Conservation (phyloP, 179 eudicot species). For the Spergularia azorica region DNA sequence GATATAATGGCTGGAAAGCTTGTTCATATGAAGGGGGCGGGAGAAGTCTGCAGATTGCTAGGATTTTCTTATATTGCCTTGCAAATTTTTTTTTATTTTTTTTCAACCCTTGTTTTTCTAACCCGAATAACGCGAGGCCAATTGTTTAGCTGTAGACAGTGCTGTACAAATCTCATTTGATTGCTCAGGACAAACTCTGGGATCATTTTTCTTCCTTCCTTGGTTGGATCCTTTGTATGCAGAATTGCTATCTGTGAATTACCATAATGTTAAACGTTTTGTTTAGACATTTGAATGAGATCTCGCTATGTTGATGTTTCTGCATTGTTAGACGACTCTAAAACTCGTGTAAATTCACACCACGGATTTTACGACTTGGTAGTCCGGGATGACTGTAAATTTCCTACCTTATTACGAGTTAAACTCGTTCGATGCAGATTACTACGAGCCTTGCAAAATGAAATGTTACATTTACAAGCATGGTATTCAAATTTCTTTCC, state of each 20-base stretch:
- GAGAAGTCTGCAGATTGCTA: conserved; percentile 31
- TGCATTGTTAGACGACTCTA: too few species aligned
- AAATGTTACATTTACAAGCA: too few species aligned
- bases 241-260: conserved; percentile 1
- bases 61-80: conserved; percentile 15
- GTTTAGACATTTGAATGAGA: too few species aligned
- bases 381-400: too few species aligned
- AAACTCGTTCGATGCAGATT: too few species aligned
- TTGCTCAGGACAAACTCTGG: conserved; percentile 27
- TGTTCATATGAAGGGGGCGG: conserved; percentile 35
- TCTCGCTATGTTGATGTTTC: too few species aligned
- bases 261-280: not conserved
- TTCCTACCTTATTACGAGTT: too few species aligned
- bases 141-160: conserved; percentile 23
- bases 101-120: conserved; percentile 28
- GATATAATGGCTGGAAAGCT: conserved; percentile 20
- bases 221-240: conserved; percentile 20
- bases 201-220: conserved; percentile 11
- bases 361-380: too few species aligned
- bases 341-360: too few species aligned
- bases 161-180: conserved; percentile 46
- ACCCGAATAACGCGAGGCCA: conserved; percentile 37
- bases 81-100: not conserved
- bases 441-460: too few species aligned
- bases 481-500: too few species aligned